Base-by-base conservation (phyloP, 768 basidiomycete species). In the Flagelloscypha sp. region DNA sequence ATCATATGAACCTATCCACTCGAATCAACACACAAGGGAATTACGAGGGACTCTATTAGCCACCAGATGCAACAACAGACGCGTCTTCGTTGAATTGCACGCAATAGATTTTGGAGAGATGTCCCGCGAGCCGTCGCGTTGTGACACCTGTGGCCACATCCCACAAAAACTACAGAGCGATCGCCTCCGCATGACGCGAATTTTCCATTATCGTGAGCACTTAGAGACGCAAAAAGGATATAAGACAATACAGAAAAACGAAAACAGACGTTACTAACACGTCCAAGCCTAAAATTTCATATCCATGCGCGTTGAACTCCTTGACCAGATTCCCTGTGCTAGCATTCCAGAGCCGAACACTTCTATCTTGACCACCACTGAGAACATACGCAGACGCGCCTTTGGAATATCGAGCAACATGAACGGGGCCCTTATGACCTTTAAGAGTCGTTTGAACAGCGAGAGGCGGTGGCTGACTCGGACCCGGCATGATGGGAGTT, bases 121-220 rank as follows among this genome's bases (percentile, higher is more conserved):
- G 95, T 0, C 90, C 95, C 12, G 84, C 61, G 41, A 95, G 68
- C 37, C 93, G 70, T 25, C 90, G 70, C 27, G 80, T 79, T 1
- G 93, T 89, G 29, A 76, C 71, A 9, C 88, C 94, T 21, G 84
- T 76, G 12, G 82, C 75, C 7, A 99, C 95, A 52, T 99, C 95
- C 94, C 94, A 98, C 16, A 95, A 58, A 47, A 95, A 95, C n/a
- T 1, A 95, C 79, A 33, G 81, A 79, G 43, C 88, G 78, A 57
- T 99, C 94, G 5, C 94, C 94, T 21, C 94, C 94, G 16, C 83
- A 87, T 3, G 88, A 93, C 10, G 83, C 92, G 48, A 99, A 92
- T 49, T 84, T 83, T 19, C 84, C 79, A 62, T 99, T 99, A 59
- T 99, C 94, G 46, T 89, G 80, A 27, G 89, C 74, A 25, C 87